Base-by-base conservation (phyloP, 2,329 filamentous ascomycete genomes). In the Diaporthe vexans region DNA sequence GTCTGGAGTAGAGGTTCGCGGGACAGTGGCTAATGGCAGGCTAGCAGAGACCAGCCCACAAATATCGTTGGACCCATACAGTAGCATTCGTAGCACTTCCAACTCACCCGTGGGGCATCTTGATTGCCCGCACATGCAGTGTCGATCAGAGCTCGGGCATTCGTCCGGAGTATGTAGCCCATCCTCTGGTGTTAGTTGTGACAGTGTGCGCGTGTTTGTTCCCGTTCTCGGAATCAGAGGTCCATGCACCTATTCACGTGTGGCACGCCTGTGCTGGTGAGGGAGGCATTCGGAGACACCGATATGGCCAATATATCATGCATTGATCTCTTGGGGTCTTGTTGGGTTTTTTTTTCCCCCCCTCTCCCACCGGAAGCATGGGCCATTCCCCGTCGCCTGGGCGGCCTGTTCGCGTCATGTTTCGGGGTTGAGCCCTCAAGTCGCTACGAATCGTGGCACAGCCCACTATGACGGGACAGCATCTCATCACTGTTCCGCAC, bases 71-170 rank as follows among this genome's bases (percentile, higher is more conserved):
- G 63, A 67, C 46, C 63, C 63, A 52, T 67, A 52, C 63, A 67
- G 63, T 52, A 67, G 63, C 48, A 52, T 52, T 67, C 63, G 46
- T 40, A 52, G 63, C 63, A 67, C 63, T 67, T 67, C 63, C 63
- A 67, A 67, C 63, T 67, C 63, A 67, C 63, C 46, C 46, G 63
- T 67, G 63, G 63, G 63, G 63, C 63, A 67, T 67, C 63, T 67
- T 67, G 46, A 67, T 67, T 67, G 63, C 63, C 63, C 63, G 63
- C 63, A 67, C 63, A 67, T 67, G 63, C 63, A 67, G 48, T 37
- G 63, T 67, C 63, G 63, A 67, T 67, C 63, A 67, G 48, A 52
- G 46, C 63, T 26, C 63, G 63, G 63, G n/a, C 63, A 37, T 26
- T 26, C 46, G 37, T 52, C 63, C 63, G 46, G 46, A 52, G 33